A percentile compares a stretch with the other conserved stretches of the same genome.
These are phyloP conservation scores for Cordyceps pruinosa DNA, from an alignment of 2,329 filamentous ascomycete genomes.

Conservation along the genomic window DNA sequence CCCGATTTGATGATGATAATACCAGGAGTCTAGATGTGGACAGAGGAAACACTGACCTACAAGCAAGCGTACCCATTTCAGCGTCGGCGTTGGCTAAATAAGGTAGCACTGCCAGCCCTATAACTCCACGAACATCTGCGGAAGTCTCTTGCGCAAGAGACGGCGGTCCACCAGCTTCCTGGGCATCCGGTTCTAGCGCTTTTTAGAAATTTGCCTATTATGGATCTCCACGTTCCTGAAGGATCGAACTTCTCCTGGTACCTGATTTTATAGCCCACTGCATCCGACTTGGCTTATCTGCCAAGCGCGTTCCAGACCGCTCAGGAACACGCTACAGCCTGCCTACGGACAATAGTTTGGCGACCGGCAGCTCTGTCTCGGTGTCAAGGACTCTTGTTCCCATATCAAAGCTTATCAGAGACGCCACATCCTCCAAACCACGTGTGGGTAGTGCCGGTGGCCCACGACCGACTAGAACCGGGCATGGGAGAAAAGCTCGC, in stretches of 20 bases:
- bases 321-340: neutral
- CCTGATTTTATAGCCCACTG: neutral
- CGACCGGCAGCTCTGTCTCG: neutral
- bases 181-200: neutral
- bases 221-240: neutral
- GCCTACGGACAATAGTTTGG: neutral
- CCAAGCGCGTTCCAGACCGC: neutral
- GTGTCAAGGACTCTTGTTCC: neutral
- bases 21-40: neutral
- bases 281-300: neutral
- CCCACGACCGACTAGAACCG: neutral
- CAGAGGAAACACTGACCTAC: neutral
- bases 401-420: neutral
- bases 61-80: neutral
- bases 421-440: no score
- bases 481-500: neutral
- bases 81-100: no score
- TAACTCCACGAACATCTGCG: neutral
- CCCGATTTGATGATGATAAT: neutral
- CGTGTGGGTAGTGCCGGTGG: no score
- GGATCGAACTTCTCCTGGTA: neutral
- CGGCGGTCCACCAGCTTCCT: neutral
- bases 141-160: neutral
- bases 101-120: neutral
- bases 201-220: neutral